A percentile compares a stretch with the other conserved stretches of the same genome.
Evolutionary conservation across 371 early-diverging fungal genomes (phyloP).

Genomic region (Mucor indicus): DNA sequence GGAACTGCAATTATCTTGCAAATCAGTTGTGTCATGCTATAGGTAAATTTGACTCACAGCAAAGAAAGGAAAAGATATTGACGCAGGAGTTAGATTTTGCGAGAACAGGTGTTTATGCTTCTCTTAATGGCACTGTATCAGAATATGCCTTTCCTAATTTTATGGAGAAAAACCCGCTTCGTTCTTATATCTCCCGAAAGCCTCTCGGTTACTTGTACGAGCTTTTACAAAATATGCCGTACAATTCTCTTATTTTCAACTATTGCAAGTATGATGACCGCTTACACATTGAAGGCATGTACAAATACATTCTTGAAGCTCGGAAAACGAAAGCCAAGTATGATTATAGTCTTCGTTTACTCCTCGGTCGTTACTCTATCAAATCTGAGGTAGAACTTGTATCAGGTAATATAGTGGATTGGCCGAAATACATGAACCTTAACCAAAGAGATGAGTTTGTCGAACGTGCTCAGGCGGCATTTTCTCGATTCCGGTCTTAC

Average conservation of each 20-base stretch:
- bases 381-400: constrained; percentile 45
- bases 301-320: constrained; percentile 53
- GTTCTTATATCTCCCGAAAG: constrained; percentile 46
- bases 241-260: not conserved
- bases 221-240: constrained; percentile 1
- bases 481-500: constrained; percentile 24
- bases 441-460: constrained; percentile 3
- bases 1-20: constrained; percentile 13
- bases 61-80: not conserved
- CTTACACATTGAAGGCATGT: constrained; percentile 49
- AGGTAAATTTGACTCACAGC: constrained; percentile 9
- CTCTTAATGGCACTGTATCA: constrained; percentile 22
- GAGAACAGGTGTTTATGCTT: constrained; percentile 27
- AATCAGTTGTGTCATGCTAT: constrained; percentile 7
- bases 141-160: constrained; percentile 65
- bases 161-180: constrained; percentile 51
- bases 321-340: constrained; percentile 37
- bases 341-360: constrained; percentile 44
- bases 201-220: constrained; percentile 58
- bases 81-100: constrained; percentile 15
- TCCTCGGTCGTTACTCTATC: constrained; percentile 62
- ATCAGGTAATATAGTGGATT: constrained; percentile 29
- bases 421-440: constrained; percentile 16
- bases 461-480: constrained; percentile 23
- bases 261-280: constrained; percentile 29